Evolutionary conservation across 73 alveolate genomes (phyloP), one percentile per base, ranked within the genome.

Genomic region (Tetrahymena malaccensis): DNA sequence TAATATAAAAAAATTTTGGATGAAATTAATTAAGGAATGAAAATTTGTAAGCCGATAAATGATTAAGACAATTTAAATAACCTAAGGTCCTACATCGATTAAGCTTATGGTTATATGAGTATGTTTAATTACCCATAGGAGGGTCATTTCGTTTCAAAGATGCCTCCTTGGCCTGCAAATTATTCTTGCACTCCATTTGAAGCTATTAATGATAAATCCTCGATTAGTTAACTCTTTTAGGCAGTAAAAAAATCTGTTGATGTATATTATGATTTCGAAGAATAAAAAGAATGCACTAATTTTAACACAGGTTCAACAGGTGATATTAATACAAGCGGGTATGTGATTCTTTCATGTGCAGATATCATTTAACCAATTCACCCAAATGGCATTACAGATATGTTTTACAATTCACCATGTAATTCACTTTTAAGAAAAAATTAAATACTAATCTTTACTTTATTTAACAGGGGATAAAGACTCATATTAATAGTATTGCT

Each of bases 351-450:
- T 43, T 96, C 97, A 33, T 97, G 98, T 94, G 93, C 89, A 83
- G 98, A 97, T 94, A 93, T 97, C 95, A 96, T 94, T 58, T 95
- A 95, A 96, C 98, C 98, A 9, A 97, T 96, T 95, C 94, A 94
- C 17, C 35, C 97, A 16, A 85, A 94, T 85, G 98, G 98, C 33
- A 85, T 35, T 33, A 34, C 95, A 37, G 97, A 96, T 85, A 97
- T 97, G 98, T 97, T 96, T 96, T 31, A 38, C 25, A 95, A 96
- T 17, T 58, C 1, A 27, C 96, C 95, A 70, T 70, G 89, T 70
- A 21, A 50, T 50, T 50, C 3, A 19, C 27, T 50, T 50, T 50
- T 50, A 19, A 19, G 22, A 0, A 19, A 10, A 50, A 50, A 21
- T 19, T 3, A 21, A 50, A 13, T 13, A 50, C 16, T 50, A 11